Percentiles rank a stretch among this genome's conserved stretches.
Conservation (phyloP, 306 rosid species). For the Medicago ruthenica region DNA sequence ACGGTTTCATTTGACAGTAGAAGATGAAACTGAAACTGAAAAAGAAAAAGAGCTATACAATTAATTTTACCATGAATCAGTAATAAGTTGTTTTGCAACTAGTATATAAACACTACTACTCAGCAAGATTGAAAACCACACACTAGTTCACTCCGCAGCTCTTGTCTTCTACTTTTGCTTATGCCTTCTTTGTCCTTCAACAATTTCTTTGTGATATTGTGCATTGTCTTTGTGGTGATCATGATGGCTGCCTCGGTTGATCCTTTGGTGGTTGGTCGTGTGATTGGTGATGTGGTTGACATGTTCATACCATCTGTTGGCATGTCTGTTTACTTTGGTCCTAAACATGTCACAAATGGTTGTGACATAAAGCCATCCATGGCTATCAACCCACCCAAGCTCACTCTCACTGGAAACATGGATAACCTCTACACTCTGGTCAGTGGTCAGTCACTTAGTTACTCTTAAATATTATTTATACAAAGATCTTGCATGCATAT, state of each 20-base stretch:
- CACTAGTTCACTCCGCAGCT: not conserved
- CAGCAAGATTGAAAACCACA: not conserved
- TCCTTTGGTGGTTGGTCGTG: conserved; percentile 84
- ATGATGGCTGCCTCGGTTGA: conserved; percentile 76
- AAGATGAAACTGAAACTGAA: not conserved
- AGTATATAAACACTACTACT: conserved; percentile 49
- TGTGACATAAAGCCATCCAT: conserved; percentile 84
- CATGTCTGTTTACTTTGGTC: conserved; percentile 76
- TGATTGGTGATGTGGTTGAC: conserved; percentile 89
- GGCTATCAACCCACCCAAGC: conserved; percentile 63
- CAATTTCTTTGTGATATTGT: not conserved
- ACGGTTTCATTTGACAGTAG: conserved; percentile 6
- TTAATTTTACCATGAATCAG: not conserved
- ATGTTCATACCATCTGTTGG: conserved; percentile 68
- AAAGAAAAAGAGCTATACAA: not conserved
- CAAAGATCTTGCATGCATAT: not conserved
- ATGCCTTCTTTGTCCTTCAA: not conserved
- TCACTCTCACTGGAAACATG: conserved; percentile 58
- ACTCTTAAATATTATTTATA: too few species aligned
- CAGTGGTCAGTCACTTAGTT: conserved; percentile 54
- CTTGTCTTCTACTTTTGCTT: not conserved
- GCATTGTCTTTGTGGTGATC: not conserved
- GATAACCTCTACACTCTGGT: conserved; percentile 82
- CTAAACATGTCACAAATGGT: conserved; percentile 84
- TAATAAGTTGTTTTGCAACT: not conserved